Evolutionary conservation across 1,139 yeast genomes (phyloP).

Genomic region (Geotrichum klebahnii): DNA sequence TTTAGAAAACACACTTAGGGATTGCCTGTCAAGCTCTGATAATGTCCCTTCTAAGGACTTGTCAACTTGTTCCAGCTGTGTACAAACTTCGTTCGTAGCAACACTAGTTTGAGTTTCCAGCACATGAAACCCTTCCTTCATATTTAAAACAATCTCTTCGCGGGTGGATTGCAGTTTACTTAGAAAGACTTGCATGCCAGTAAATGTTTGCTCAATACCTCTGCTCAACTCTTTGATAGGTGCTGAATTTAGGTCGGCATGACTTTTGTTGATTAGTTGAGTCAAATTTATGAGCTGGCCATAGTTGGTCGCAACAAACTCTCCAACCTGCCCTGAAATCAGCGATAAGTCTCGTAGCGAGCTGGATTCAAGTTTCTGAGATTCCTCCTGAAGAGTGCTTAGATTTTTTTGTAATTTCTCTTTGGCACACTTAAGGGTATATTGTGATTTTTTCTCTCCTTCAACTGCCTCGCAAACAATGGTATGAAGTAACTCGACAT

Average conservation of each 20-base stretch:
- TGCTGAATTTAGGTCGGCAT: background rate
- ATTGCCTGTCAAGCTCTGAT: background rate
- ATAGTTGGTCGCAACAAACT: background rate
- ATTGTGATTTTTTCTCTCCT: conserved; percentile 1
- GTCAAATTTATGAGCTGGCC: background rate
- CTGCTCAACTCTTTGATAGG: background rate
- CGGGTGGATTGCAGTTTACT: conserved; percentile 6
- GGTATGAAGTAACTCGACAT: conserved; percentile 7
- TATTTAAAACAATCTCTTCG: conserved; percentile 6
- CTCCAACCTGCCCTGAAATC: background rate
- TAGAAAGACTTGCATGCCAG: conserved; percentile 1
- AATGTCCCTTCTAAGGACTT: conserved; percentile 3
- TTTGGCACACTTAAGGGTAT: background rate
- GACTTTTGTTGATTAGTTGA: background rate
- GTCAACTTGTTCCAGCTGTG: conserved; percentile 4
- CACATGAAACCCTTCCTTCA: conserved; percentile 11
- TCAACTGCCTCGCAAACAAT: conserved; percentile 1
- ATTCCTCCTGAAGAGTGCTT: background rate
- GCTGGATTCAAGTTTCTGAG: background rate
- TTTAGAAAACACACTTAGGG: background rate
- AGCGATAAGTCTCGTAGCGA: background rate
- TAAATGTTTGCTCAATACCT: background rate
- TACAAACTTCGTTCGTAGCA: conserved; percentile 1
- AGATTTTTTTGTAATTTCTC: background rate
- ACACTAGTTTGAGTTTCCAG: conserved; percentile 3